phyloP scores from a whole-genome alignment of 1,284 basidiomycete species.

The Sporisorium sorghi region DNA sequence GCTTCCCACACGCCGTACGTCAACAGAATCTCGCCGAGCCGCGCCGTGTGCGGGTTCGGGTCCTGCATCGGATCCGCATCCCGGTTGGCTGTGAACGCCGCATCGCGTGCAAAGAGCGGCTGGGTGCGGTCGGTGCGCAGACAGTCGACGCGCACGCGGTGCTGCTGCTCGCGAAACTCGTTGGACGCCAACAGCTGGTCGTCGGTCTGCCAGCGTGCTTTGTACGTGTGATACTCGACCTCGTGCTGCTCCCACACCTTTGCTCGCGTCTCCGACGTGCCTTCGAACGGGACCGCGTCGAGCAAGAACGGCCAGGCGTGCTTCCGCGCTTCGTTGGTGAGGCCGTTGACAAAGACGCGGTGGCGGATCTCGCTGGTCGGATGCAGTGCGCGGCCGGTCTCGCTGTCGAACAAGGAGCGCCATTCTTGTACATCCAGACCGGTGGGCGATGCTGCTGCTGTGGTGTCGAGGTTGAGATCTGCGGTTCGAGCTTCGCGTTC shows the following conservation, averaged over 20 bases:
- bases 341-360: conserved; percentile 58
- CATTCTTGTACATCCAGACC: conserved; percentile 51
- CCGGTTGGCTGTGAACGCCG: conserved; percentile 49
- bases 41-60: conserved; percentile 85
- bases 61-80: conserved; percentile 66
- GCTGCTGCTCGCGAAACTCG: conserved; percentile 75
- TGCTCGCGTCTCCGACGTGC: conserved; percentile 54
- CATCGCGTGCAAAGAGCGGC: conserved; percentile 76
- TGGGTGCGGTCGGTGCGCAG: conserved; percentile 94
- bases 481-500: conserved; percentile 29
- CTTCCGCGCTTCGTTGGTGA: conserved; percentile 43
- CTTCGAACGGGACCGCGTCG: conserved; percentile 83
- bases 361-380: conserved; percentile 36
- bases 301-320: conserved; percentile 89
- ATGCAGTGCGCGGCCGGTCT: conserved; percentile 39
- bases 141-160: conserved; percentile 94
- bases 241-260: conserved; percentile 31
- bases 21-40: conserved; percentile 82
- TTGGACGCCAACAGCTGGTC: conserved; percentile 24
- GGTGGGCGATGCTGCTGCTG: neutral
- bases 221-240: conserved; percentile 45
- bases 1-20: conserved; percentile 76
- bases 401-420: conserved; percentile 46
- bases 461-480: conserved; percentile 25
- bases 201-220: conserved; percentile 49